Evolutionary conservation across 352 stramenopile species (phyloP).

Genomic region (Halophytophthora polymorphica): DNA sequence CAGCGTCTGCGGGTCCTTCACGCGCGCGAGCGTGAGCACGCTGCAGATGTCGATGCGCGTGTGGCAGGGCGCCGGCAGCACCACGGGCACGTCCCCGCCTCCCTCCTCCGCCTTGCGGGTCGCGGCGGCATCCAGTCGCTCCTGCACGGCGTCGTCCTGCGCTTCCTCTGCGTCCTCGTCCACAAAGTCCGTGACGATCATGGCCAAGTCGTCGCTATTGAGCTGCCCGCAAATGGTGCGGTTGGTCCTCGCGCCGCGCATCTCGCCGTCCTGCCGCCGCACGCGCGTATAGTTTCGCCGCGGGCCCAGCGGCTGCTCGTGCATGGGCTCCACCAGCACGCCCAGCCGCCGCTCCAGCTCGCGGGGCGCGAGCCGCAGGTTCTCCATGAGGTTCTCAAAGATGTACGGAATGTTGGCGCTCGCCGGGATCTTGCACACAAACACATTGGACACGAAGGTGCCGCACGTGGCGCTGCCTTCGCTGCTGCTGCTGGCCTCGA

Average conservation of each 20-base stretch:
- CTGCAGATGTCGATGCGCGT: constrained; percentile 31
- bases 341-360: constrained; percentile 35
- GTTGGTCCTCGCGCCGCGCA: constrained; percentile 32
- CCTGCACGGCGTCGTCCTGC: constrained; percentile 9
- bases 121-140: too few relatives aligned
- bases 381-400: constrained; percentile 31
- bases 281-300: constrained; percentile 36
- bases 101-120: constrained; percentile 10
- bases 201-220: constrained; percentile 34
- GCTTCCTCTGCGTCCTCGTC: constrained; percentile 42
- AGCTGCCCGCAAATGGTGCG: constrained; percentile 34
- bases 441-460: constrained; percentile 52
- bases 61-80: constrained; percentile 4
- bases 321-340: constrained; percentile 33
- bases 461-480: constrained; percentile 11
- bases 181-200: constrained; percentile 42
- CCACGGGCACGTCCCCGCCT: constrained; percentile 15
- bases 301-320: constrained; percentile 28
- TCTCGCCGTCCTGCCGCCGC: constrained; percentile 37
- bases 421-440: constrained; percentile 51
- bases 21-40: constrained; percentile 23
- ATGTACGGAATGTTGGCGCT: constrained; percentile 29
- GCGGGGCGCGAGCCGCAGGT: constrained; percentile 27
- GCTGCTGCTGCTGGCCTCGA: constrained; percentile 8
- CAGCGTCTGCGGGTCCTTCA: constrained; percentile 18